Conservation (phyloP, 768 basidiomycete species). For the Boletus vermiculosoides region DNA sequence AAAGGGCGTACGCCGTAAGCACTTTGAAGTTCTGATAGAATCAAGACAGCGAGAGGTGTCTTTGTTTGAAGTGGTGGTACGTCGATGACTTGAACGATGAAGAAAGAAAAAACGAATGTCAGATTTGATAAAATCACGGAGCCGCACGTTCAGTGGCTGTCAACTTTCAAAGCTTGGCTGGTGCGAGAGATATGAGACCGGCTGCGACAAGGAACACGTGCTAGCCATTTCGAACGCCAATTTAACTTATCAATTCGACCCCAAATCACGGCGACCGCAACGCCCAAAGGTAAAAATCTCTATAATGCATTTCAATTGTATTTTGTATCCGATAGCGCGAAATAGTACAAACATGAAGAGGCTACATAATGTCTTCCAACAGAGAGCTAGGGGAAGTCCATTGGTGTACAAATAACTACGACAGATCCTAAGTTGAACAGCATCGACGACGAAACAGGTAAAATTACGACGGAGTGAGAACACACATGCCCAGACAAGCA, state of each 20-base stretch:
- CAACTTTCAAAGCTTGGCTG: background rate
- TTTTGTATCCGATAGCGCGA: slow-evolving; percentile 15
- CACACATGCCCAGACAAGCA: slow-evolving; percentile 23
- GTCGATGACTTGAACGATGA: background rate
- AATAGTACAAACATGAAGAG: slow-evolving; percentile 27
- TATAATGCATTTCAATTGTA: slow-evolving; percentile 14
- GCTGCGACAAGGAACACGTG: slow-evolving; percentile 12
- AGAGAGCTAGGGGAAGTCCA: slow-evolving; percentile 25
- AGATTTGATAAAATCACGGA: background rate
- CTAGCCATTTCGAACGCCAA: background rate
- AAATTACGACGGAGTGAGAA: slow-evolving; percentile 24
- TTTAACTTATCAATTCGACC: background rate
- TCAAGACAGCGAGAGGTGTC: background rate
- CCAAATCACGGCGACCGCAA: background rate
- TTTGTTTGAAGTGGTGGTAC: background rate
- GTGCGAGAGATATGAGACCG: slow-evolving; percentile 1
- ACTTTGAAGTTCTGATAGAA: background rate
- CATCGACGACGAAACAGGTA: slow-evolving; percentile 10
- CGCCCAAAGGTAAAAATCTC: slow-evolving; percentile 13
- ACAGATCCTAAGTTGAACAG: slow-evolving; percentile 32
- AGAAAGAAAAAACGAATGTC: background rate
- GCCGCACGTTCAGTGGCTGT: background rate
- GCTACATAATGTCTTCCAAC: slow-evolving; percentile 33
- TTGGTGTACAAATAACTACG: slow-evolving; percentile 34
- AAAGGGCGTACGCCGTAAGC: slow-evolving; percentile 13